Base-by-base conservation (phyloP, 1,139 yeast genomes). In the Suhomyces bribrorum region DNA sequence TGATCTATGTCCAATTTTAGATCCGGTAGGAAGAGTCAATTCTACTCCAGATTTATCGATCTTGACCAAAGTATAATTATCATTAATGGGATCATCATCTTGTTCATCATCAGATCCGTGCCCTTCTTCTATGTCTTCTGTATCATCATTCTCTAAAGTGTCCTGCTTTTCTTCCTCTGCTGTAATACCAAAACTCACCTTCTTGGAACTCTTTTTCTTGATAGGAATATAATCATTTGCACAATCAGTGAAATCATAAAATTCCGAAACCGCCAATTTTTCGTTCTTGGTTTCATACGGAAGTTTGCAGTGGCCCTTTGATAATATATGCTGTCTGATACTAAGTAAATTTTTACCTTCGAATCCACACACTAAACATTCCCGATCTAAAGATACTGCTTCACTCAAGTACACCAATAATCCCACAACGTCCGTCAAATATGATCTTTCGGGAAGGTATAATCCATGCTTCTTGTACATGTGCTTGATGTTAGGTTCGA, bases 331-430 rank as follows among this genome's bases (percentile, higher is more conserved):
- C 45, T 76, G 83, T 45, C 83, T 63, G 1, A 77, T 64, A 50
- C 82, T 69, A 38, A 67, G 66, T 38, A 77, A 53, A 43, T 63
- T 73, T 41, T 60, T 73, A 2, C 82, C 81, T 29, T 61, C 58
- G 46, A 74, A 78, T 2, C 79, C 81, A 58, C 83, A 78, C 12
- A 66, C 74, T 17, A 77, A 53, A 52, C 83, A 78, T 43, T 70
- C 77, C 41, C 67, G 59, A 38, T 76, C 78, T 3, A 70, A 45
- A 5, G 73, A 57, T 1, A 76, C 55, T 1, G 64, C 62, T 44
- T 72, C 78, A 36, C 75, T 69, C 22, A 78, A 41, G 45, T 65
- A 73, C 23, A 61, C 54, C 26, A 78, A 56, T 17, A 78, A 56
- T 1, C 82, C 82, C 12, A 64, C 67, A 23, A 69, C 49, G 44